Evolutionary conservation across 257 asterid genomes (phyloP), one percentile per base, ranked within the genome.

Genomic region (Salvia hispanica): DNA sequence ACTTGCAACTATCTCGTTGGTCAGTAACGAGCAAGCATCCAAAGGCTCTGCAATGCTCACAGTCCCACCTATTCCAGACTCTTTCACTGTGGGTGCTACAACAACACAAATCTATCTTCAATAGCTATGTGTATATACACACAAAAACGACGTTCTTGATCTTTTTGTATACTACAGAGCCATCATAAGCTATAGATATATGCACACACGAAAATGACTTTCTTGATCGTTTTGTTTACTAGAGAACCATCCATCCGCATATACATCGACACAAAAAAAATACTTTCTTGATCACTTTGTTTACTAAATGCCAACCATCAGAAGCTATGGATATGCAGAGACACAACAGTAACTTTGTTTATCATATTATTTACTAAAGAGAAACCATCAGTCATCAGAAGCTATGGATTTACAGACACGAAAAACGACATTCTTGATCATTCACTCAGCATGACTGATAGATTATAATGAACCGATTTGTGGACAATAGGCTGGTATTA

Each of bases 21-120:
- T 80, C 81, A 91, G 77, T 5, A 72, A 31, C 4, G 77, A 78
- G 78, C 97, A 88, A 12, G 90, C 93, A 82, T 88, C 80, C 81
- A 85, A 80, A 52, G 97, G 97, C 65, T 85, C 88, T 7, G 96
- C 96, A 51, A 76, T 56, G 74, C 79, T 70, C 73, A 91, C 47
- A 15, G 47, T 58, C 64, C 96, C 96, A 52, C 76, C 58, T 66
- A 50, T 73, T 63, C 91, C 96, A 12, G 90, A 62, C 16, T 80
- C 84, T 54, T 67, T 75, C 62, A 84, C 80, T 14, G 84, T 58
- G 3, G 96, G 91, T 70, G 94, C 96, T 91, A 89, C 64, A 74
- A 81, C 37, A 58, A 67, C 52, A 69, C 31, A 31, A 53, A 37
- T 55, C 28, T 40, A 61, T 21, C 9, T 46, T 79, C 72, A 80